Evolutionary conservation across 1,139 yeast species (phyloP), one percentile per base, ranked within the genome.

Genomic region (Hansenula sp.): DNA sequence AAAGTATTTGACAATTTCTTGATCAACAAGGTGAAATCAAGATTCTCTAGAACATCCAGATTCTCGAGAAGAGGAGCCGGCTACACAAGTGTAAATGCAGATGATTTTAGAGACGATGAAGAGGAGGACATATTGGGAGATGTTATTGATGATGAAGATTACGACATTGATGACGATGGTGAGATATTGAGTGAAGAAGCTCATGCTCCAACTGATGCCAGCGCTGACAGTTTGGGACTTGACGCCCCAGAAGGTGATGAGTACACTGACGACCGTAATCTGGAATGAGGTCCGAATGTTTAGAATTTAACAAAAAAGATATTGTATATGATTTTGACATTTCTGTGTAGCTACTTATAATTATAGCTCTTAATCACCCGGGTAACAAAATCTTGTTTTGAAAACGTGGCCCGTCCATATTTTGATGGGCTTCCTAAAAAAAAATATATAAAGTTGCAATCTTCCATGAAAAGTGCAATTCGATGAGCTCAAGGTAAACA

Each of bases 1-100:
- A 66, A 67, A 43, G 65, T 73, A 1, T 37, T 71, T 3, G 59
- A 66, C 3, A 59, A 66, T 9, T 58, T 61, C 2, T 45, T 73
- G 6, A 64, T 73, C 44, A 65, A 71, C 27, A 63, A 71, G 32
- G 37, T 47, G 8, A 50, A 38, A 26, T 38, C 42, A 1, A 2
- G 46, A 3, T 50, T 52, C 36, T 13, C 41, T 2, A 47, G 57
- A 40, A 38, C 20, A 13, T 35, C 22, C 34, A 48, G 55, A 42
- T 51, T 41, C 32, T 37, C 51, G 2, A 34, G 44, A n/a, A 42
- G 55, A 29, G 57, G 57, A 19, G 55, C 43, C 6, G 43, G 47
- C 1, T 53, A 53, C 37, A 39, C 44, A 0, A 38, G 51, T 8
- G 46, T 49, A 5, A 44, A 37, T 13, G 46, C 39, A 3, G 35